Conservation (phyloP, 202 grass and related monocot species). For the Elaeis oleifera region DNA sequence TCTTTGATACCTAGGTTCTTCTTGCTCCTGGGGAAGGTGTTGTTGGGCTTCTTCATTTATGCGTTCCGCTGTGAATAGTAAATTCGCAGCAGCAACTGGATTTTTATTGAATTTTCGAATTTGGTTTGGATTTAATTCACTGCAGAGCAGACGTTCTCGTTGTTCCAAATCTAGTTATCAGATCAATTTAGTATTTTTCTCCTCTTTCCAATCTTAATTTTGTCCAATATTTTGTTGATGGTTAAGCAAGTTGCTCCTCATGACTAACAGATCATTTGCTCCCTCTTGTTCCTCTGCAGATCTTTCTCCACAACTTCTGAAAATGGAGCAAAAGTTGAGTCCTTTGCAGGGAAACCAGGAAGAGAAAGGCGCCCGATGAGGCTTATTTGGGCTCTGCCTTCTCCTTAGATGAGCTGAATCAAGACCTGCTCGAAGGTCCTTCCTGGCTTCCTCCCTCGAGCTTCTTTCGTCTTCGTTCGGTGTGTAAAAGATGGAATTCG, state of each 20-base stretch:
- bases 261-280: background rate
- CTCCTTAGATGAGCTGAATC: constrained; percentile 50
- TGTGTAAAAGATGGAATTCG: constrained; percentile 51
- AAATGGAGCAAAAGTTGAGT: background rate
- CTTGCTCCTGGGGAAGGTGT: too few relatives aligned
- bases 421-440: constrained; percentile 89
- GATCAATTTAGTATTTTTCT: too few relatives aligned
- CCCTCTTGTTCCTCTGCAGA: background rate
- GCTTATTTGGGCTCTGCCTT: background rate
- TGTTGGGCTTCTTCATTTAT: too few relatives aligned
- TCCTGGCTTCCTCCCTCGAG: constrained; percentile 53
- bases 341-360: constrained; percentile 14
- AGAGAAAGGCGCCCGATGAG: constrained; percentile 30
- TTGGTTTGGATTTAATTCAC: too few relatives aligned
- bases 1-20: too few relatives aligned
- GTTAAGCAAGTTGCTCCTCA: background rate
- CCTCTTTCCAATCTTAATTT: too few relatives aligned
- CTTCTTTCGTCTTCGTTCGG: constrained; percentile 62
- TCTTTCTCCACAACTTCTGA: background rate
- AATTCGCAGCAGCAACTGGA: too few relatives aligned
- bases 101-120: too few relatives aligned
- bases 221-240: too few relatives aligned
- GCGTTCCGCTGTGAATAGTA: too few relatives aligned
- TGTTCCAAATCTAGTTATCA: too few relatives aligned
- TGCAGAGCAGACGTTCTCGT: too few relatives aligned